Evolutionary conservation across 352 stramenopile genomes (phyloP).

Genomic region (Globisporangium sylvaticum): DNA sequence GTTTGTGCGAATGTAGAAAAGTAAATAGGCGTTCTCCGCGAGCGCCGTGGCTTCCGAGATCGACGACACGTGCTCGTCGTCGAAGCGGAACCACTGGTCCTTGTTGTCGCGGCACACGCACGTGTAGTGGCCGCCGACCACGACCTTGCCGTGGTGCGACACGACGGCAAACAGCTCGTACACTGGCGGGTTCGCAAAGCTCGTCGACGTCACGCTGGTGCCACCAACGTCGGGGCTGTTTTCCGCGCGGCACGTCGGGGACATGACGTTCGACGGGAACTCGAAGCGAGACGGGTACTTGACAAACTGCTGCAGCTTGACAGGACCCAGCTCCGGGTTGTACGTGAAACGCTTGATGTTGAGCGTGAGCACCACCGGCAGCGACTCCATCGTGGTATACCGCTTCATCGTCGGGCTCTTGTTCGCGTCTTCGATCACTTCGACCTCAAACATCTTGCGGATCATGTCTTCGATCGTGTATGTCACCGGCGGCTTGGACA

Average conservation of each 20-base stretch:
- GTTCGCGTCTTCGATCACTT: slow-evolving; percentile 65
- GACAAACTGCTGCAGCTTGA: slow-evolving; percentile 84
- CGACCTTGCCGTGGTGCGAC: slow-evolving; percentile 75
- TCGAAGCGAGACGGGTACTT: slow-evolving; percentile 71
- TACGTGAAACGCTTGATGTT: slow-evolving; percentile 88
- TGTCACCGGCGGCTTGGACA: slow-evolving; percentile 26
- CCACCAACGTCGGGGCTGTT: slow-evolving; percentile 19
- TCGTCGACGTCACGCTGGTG: slow-evolving; percentile 18
- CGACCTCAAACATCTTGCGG: slow-evolving; percentile 61
- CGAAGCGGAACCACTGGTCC: slow-evolving; percentile 83
- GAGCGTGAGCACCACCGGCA: slow-evolving; percentile 74
- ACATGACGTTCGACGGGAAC: slow-evolving; percentile 70
- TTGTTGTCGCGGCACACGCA: slow-evolving; percentile 84
- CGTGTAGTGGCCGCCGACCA: slow-evolving; percentile 82
- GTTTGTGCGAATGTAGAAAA: slow-evolving; percentile 78
- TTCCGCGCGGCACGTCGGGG: slow-evolving; percentile 52
- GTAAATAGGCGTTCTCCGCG: slow-evolving; percentile 70
- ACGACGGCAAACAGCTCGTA: slow-evolving; percentile 86
- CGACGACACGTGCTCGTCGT: slow-evolving; percentile 79
- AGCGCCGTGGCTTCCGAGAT: slow-evolving; percentile 69
- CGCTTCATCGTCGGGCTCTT: slow-evolving; percentile 58
- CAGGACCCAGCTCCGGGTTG: slow-evolving; percentile 65
- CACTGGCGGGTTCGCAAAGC: slow-evolving; percentile 40
- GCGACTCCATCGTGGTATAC: slow-evolving; percentile 62
- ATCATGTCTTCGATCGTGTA: slow-evolving; percentile 80